A percentile compares a stretch with the other conserved stretches of the same genome.
phyloP scores from a whole-genome alignment of 257 asterid species.

The Scutellaria minor region DNA sequence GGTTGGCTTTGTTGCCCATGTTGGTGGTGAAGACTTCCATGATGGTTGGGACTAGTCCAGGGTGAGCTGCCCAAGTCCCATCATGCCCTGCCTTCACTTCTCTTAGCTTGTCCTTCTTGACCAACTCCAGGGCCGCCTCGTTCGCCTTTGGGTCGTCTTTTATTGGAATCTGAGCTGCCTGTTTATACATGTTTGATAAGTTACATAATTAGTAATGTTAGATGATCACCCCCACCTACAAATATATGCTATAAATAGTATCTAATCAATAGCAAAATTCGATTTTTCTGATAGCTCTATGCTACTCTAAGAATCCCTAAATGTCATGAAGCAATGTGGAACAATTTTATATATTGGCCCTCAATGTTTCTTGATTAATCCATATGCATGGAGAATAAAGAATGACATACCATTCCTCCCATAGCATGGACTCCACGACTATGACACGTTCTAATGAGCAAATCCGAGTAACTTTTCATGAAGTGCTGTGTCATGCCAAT shows the following conservation, averaged over 20 bases:
- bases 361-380: no score
- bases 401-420: conserved; percentile 84
- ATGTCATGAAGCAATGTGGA: no score
- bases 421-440: conserved; percentile 87
- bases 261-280: no score
- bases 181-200: conserved; percentile 22
- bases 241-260: no score
- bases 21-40: conserved; percentile 61
- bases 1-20: conserved; percentile 66
- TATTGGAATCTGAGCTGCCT: conserved; percentile 98
- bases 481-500: conserved; percentile 92
- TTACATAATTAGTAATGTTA: neutral
- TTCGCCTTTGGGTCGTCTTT: conserved; percentile 76
- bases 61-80: conserved; percentile 99
- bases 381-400: no score
- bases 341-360: no score
- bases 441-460: conserved; percentile 85
- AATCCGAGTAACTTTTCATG: conserved; percentile 88
- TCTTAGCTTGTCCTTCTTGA: conserved; percentile 70
- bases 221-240: no score
- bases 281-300: no score
- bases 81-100: conserved; percentile 95
- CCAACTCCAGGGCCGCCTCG: conserved; percentile 81
- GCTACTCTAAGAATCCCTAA: no score
- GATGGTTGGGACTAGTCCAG: conserved; percentile 73